These are phyloP conservation scores for Yamadazyma spencermartinsiae DNA, from an alignment of 1,139 yeast genomes.

Conservation along the genomic window DNA sequence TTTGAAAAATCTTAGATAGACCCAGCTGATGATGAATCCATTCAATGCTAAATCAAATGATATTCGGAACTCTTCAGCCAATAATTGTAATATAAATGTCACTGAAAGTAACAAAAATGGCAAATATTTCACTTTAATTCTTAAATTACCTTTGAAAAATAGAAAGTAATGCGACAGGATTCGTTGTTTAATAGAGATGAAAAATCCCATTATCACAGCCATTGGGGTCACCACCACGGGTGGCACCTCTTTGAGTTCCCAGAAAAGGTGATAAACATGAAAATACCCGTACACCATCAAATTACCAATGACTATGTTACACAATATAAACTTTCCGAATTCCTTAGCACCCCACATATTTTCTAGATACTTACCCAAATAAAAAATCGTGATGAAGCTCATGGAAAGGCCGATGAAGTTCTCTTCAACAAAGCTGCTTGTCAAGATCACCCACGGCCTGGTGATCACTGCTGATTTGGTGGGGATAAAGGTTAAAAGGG, in stretches of 20 bases:
- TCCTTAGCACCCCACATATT: slow-evolving; percentile 40
- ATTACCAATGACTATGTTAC: slow-evolving; percentile 31
- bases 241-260: slow-evolving; percentile 32
- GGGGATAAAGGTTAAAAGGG: slow-evolving; percentile 41
- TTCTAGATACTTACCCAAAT: slow-evolving; percentile 40
- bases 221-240: slow-evolving; percentile 40
- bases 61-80: slow-evolving; percentile 32
- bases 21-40: slow-evolving; percentile 43
- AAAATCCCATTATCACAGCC: slow-evolving; percentile 41
- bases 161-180: slow-evolving; percentile 45
- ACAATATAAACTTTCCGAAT: slow-evolving; percentile 28
- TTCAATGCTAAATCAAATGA: slow-evolving; percentile 25
- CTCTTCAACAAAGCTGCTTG: slow-evolving; percentile 38
- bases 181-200: slow-evolving; percentile 47
- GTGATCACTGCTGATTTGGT: slow-evolving; percentile 35
- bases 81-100: slow-evolving; percentile 20
- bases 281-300: slow-evolving; percentile 35
- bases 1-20: slow-evolving; percentile 40
- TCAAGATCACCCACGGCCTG: slow-evolving; percentile 42
- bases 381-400: slow-evolving; percentile 30
- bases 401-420: slow-evolving; percentile 28
- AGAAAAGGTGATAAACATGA: slow-evolving; percentile 26
- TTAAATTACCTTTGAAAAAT: slow-evolving; percentile 38
- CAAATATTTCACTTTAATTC: slow-evolving; percentile 39
- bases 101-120: slow-evolving; percentile 33